These are phyloP conservation scores for Auriscalpium microsporum DNA, from an alignment of 768 basidiomycete genomes.

Conservation along the genomic window DNA sequence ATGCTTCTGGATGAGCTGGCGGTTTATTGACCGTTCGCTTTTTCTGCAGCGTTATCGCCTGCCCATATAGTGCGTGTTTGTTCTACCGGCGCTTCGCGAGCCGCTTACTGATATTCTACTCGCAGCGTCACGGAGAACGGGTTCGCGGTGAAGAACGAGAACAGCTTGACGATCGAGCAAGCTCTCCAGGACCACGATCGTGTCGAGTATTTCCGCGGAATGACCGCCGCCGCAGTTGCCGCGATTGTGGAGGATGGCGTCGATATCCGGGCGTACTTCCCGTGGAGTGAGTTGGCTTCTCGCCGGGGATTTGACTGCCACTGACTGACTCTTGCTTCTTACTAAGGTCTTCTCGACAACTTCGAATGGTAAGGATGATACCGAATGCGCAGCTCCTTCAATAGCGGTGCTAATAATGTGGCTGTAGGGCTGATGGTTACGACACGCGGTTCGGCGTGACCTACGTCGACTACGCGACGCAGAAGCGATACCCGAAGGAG, in stretches of 20 bases:
- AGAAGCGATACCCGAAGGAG: constrained; percentile 56
- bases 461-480: constrained; percentile 64
- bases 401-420: background rate
- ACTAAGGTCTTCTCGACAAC: constrained; percentile 55
- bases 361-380: constrained; percentile 47
- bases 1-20: background rate
- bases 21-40: background rate
- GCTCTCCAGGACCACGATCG: constrained; percentile 54
- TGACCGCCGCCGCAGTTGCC: constrained; percentile 41
- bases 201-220: constrained; percentile 58
- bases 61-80: constrained; percentile 43
- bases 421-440: constrained; percentile 52
- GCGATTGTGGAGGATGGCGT: constrained; percentile 60
- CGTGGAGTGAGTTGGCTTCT: constrained; percentile 43
- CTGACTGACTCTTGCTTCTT: background rate
- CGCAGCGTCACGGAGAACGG: constrained; percentile 67
- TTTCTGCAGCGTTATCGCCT: constrained; percentile 32
- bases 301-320: background rate
- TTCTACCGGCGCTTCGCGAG: background rate
- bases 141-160: constrained; percentile 61
- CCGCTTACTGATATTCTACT: background rate
- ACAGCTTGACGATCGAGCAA: constrained; percentile 40
- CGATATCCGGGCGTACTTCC: constrained; percentile 54
- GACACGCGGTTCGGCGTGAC: constrained; percentile 61
- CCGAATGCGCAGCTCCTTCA: too few relatives aligned